phyloP scores from a whole-genome alignment of 2,329 filamentous ascomycete genomes.

The Endocalyx cinctus region DNA sequence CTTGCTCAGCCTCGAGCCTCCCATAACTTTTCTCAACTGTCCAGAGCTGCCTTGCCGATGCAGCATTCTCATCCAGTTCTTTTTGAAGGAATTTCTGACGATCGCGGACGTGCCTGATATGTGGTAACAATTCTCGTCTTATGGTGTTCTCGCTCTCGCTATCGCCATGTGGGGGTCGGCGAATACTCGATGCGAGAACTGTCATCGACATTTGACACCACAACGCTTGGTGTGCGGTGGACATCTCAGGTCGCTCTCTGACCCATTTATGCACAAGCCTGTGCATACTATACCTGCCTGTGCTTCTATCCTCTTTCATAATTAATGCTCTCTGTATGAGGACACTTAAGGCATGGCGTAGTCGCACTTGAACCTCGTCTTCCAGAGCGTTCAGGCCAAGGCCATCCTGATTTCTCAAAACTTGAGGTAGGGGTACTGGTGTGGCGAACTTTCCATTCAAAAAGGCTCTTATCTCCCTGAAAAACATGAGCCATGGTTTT shows the following conservation, averaged over 20 bases:
- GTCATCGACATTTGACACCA: slow-evolving; percentile 10
- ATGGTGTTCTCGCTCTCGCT: slow-evolving; percentile 4
- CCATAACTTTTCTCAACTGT: slow-evolving; percentile 2
- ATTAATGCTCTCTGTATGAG: slow-evolving; percentile 4
- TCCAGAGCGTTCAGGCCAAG: background rate
- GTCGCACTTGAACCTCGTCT: slow-evolving; percentile 1
- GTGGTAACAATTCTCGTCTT: slow-evolving; percentile 8
- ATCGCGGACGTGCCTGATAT: slow-evolving; percentile 6
- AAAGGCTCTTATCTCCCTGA: background rate
- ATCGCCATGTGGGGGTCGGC: slow-evolving; percentile 4
- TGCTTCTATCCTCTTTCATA: slow-evolving; percentile 1
- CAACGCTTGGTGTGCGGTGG: slow-evolving; percentile 5
- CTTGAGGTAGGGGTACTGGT: background rate
- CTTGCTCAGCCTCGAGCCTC: slow-evolving; percentile 3
- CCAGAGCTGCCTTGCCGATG: background rate
- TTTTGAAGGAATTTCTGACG: background rate
- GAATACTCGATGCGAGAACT: slow-evolving; percentile 4
- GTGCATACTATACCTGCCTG: slow-evolving; percentile 9
- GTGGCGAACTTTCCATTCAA: background rate
- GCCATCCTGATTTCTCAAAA: slow-evolving; percentile 2
- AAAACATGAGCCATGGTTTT: background rate
- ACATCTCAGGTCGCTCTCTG: slow-evolving; percentile 4
- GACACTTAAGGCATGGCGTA: slow-evolving; percentile 2
- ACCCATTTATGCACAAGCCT: slow-evolving; percentile 12
- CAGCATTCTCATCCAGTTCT: slow-evolving; percentile 2